Conservation (phyloP, 2,329 filamentous ascomycete species). For the Colletotrichum truncatum region DNA sequence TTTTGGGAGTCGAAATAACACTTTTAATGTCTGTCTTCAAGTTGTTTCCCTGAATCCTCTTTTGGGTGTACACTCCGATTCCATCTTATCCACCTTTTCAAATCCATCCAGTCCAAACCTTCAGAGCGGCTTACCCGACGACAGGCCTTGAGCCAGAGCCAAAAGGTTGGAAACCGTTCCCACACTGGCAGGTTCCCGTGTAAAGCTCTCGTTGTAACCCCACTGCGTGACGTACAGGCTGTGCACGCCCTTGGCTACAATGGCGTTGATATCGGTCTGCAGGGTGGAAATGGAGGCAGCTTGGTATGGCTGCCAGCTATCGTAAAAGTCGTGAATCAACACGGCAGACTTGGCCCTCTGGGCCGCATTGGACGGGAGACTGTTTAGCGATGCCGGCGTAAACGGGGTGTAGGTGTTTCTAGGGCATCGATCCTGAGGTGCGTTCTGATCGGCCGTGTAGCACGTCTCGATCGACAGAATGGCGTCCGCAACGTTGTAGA, state of each 20-base stretch:
- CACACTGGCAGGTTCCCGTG: not conserved
- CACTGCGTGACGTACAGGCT: conserved; percentile 9
- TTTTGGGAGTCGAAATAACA: too few species aligned
- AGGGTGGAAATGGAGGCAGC: not conserved
- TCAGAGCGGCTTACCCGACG: not conserved
- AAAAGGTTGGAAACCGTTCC: not conserved
- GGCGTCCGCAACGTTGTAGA: not conserved
- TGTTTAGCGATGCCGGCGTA: not conserved
- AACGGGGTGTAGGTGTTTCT: conserved; percentile 5
- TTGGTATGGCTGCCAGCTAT: not conserved
- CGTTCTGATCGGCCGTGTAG: not conserved
- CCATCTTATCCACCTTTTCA: too few species aligned
- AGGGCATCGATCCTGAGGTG: not conserved
- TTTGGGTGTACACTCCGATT: too few species aligned
- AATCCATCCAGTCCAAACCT: too few species aligned
- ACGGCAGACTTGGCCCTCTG: conserved; percentile 1
- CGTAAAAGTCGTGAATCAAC: conserved; percentile 1
- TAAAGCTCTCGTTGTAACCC: conserved; percentile 12
- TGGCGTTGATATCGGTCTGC: not conserved
- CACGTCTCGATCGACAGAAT: not conserved
- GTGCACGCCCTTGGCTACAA: not conserved
- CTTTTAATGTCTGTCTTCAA: too few species aligned
- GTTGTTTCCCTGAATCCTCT: too few species aligned
- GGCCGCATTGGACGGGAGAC: not conserved
- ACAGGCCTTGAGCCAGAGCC: not conserved